These are phyloP conservation scores for Ajuga chamaepitys DNA, from an alignment of 257 asterid species.

Conservation along the genomic window DNA sequence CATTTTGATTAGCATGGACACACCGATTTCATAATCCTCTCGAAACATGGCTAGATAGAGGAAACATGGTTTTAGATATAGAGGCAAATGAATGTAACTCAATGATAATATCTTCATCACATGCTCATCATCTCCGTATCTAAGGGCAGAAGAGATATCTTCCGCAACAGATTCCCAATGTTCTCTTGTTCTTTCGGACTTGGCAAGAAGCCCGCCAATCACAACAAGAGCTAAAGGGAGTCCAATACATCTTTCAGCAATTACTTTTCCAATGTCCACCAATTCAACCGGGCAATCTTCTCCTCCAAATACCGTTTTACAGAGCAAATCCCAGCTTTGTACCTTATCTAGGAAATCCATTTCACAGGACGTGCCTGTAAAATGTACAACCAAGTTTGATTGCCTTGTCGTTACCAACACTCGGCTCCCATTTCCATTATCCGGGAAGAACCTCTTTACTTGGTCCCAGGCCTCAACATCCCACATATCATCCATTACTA, in stretches of 20 bases:
- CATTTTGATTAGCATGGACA: slow-evolving; percentile 18
- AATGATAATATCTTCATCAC: slow-evolving; percentile 7
- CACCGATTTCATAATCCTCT: slow-evolving; percentile 5
- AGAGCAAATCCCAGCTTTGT: slow-evolving; percentile 29
- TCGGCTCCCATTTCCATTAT: slow-evolving; percentile 8
- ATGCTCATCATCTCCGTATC: too few species aligned
- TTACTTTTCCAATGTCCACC: slow-evolving; percentile 10
- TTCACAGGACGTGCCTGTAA: background rate
- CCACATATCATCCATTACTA: slow-evolving; percentile 42
- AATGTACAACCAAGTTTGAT: too few species aligned
- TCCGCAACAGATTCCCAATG: too few species aligned
- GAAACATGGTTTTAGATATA: slow-evolving; percentile 26
- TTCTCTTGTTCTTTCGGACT: background rate
- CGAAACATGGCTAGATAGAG: slow-evolving; percentile 35
- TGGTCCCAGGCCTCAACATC: slow-evolving; percentile 13
- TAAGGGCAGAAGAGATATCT: too few species aligned
- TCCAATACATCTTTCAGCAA: slow-evolving; percentile 24
- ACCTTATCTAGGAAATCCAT: slow-evolving; percentile 1
- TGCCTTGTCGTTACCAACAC: too few species aligned
- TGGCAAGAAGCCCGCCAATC: background rate
- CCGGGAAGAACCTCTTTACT: slow-evolving; percentile 20
- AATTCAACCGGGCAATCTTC: slow-evolving; percentile 15
- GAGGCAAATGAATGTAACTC: slow-evolving; percentile 30
- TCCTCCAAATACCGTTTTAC: slow-evolving; percentile 21
- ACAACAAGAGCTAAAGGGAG: slow-evolving; percentile 30